Evolutionary conservation across 2,329 filamentous ascomycete genomes (phyloP), one percentile per base, ranked within the genome.

Genomic region (Colletotrichum ledebouriae): DNA sequence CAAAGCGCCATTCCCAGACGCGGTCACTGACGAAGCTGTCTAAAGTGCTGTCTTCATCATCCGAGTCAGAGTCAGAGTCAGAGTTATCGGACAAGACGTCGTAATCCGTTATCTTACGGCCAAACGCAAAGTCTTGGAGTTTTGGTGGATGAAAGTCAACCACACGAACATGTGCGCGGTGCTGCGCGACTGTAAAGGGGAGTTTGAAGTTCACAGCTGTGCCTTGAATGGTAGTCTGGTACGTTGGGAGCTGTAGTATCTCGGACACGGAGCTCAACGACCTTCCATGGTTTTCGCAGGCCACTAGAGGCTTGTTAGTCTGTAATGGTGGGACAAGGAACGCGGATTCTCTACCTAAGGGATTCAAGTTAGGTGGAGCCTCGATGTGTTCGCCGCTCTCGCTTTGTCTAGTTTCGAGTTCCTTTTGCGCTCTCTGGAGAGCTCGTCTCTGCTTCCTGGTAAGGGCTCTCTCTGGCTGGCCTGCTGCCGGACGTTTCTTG

Each of bases 1-100:
- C 88, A 78, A 98, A 98, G 13, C 87, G 86, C 94, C 94, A 98
- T 77, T 96, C 89, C 92, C 93, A 97, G 7, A 77, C 74, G 12
- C 72, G 76, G 6, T 71, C 42, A 71, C 73, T 1, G 69, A 75
- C 50, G n/a, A 73, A 76, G 4, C 72, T 71, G 29, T 74, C 67
- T 12, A 75, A 63, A 4, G 65, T 74, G 52, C 67, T 77, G 5
- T 77, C 74, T 44, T 74, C 74, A 49, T 74, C 61, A 11, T 74
- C 70, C 53, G 72, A 75, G 25, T 41, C 34, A 5, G 52, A 55
- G 34, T 76, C 49, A 52, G 71, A 78, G 6, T 78, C 76, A 29
- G 82, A 78, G 58, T 72, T 73, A 63, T 84, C 84, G 0, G 84
- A 86, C 12, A 91, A 78, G 0, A 80, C 72, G 41, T 87, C 85